These are phyloP conservation scores for Leptodermis oblonga DNA, from an alignment of 257 asterid species.

Conservation along the genomic window DNA sequence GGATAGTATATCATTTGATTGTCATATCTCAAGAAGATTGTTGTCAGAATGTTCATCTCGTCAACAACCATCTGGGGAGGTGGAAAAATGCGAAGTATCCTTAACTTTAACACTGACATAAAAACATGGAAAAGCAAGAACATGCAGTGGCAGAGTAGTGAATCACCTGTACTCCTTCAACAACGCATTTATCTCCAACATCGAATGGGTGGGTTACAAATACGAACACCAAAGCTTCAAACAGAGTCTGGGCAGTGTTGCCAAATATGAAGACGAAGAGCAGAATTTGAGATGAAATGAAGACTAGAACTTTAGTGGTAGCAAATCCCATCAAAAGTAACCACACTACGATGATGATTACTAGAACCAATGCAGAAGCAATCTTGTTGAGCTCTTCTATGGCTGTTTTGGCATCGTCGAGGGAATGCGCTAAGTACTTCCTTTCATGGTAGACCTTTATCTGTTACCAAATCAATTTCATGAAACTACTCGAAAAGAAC, in stretches of 20 bases:
- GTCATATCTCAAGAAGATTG: constrained; percentile 55
- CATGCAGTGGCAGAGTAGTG: too few relatives aligned
- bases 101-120: too few relatives aligned
- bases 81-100: too few relatives aligned
- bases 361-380: constrained; percentile 11
- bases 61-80: constrained; percentile 61
- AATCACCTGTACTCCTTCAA: constrained; percentile 29
- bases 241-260: constrained; percentile 14
- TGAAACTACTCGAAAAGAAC: neutral
- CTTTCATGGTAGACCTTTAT: constrained; percentile 23
- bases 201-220: constrained; percentile 28
- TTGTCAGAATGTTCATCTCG: constrained; percentile 70
- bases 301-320: constrained; percentile 20
- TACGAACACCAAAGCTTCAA: constrained; percentile 24
- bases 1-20: constrained; percentile 65
- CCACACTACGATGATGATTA: constrained; percentile 21
- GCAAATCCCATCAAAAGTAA: constrained; percentile 29
- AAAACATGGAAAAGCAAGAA: neutral
- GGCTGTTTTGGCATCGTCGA: constrained; percentile 27
- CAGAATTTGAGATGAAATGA: constrained; percentile 27
- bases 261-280: constrained; percentile 26
- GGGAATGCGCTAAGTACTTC: constrained; percentile 27
- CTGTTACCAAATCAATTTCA: constrained; percentile 11
- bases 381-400: constrained; percentile 27
- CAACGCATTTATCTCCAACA: constrained; percentile 24